Evolutionary conservation across 805 yeast genomes (phyloP).

Genomic region (Metschnikowia borealis): DNA sequence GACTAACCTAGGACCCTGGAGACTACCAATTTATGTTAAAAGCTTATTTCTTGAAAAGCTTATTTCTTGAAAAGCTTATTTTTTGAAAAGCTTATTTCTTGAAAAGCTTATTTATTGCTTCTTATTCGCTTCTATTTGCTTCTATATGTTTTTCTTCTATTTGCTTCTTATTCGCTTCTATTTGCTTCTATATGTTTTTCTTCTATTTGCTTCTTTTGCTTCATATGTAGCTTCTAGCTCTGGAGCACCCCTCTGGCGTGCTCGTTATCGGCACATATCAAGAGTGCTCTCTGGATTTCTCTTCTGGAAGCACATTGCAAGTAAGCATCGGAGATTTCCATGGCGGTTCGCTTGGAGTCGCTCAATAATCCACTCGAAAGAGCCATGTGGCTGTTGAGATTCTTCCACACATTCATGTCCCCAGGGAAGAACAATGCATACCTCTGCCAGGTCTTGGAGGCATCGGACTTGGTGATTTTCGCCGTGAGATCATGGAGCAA

Average conservation of each 20-base stretch:
- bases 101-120: no score
- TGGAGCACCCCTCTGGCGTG: slow-evolving; percentile 6
- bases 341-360: slow-evolving; percentile 47
- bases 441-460: slow-evolving; percentile 53
- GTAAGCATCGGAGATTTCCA: slow-evolving; percentile 50
- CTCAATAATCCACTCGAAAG: slow-evolving; percentile 52
- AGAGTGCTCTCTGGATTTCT: slow-evolving; percentile 63
- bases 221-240: neutral
- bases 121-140: no score
- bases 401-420: slow-evolving; percentile 64
- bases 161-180: no score
- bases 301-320: slow-evolving; percentile 45
- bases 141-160: no score
- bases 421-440: slow-evolving; percentile 73
- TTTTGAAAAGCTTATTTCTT: no score
- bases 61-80: no score
- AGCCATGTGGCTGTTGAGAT: slow-evolving; percentile 54
- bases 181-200: no score
- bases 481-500: slow-evolving; percentile 50
- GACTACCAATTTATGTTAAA: no score
- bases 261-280: slow-evolving; percentile 49
- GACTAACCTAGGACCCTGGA: no score
- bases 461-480: slow-evolving; percentile 27
- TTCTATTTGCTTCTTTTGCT: no score
- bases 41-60: no score